Conservation (phyloP, 306 rosid genomes). For the Begonia masoniana region DNA sequence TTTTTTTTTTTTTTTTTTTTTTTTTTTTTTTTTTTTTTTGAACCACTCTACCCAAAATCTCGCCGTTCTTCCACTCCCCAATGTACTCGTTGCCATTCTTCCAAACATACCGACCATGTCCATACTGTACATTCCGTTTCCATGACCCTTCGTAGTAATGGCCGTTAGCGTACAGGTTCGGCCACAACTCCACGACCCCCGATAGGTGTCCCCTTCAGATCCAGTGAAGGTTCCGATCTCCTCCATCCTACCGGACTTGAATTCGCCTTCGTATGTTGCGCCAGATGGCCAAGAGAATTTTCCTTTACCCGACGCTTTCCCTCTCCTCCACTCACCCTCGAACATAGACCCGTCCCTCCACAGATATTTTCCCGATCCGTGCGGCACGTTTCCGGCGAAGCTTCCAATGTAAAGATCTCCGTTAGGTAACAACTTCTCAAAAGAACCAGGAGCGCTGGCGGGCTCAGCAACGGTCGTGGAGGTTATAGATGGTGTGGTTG, state of each 20-base stretch:
- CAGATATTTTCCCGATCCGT: slow-evolving; percentile 80
- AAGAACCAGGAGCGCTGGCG: background rate
- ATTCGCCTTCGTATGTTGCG: slow-evolving; percentile 78
- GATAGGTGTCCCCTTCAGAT: slow-evolving; percentile 66
- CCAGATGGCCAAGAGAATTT: slow-evolving; percentile 94
- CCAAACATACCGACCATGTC: slow-evolving; percentile 83
- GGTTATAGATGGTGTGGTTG: slow-evolving; percentile 9
- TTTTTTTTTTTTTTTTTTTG: too few species aligned
- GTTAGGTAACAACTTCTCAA: slow-evolving; percentile 41
- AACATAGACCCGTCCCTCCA: slow-evolving; percentile 94
- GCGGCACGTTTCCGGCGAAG: slow-evolving; percentile 48
- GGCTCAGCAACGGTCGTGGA: background rate
- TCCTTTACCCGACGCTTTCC: slow-evolving; percentile 83
- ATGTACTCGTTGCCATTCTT: slow-evolving; percentile 69
- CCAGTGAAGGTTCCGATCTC: slow-evolving; percentile 71
- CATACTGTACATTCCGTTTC: slow-evolving; percentile 67
- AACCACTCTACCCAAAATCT: slow-evolving; percentile 56
- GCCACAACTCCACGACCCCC: slow-evolving; percentile 75
- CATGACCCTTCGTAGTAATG: slow-evolving; percentile 74
- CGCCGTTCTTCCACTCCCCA: slow-evolving; percentile 84
- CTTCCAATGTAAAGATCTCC: slow-evolving; percentile 81
- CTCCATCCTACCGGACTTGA: slow-evolving; percentile 85
- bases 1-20: too few species aligned
- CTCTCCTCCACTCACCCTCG: slow-evolving; percentile 82
- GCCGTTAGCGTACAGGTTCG: slow-evolving; percentile 70